Evolutionary conservation across 306 rosid genomes (phyloP), one percentile per base, ranked within the genome.

Genomic region (Abrus precatorius): DNA sequence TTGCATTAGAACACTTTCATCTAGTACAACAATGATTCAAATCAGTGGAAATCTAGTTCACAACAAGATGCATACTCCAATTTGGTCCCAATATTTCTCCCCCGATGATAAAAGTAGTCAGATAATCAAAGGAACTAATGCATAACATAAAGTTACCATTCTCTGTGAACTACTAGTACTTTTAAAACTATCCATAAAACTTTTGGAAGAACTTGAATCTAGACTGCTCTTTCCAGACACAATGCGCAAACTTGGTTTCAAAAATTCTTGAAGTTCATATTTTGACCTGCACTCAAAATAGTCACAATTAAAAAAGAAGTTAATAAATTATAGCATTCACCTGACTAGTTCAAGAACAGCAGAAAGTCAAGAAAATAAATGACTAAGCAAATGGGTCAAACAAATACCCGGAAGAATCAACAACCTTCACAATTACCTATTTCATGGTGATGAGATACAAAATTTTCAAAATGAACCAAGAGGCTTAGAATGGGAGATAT

Each of bases 181-280:
- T 71, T 81, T 90, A 62, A 90, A 91, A 86, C 89, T 85, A 69
- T 91, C 91, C 76, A 82, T 52, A 56, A 72, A 29, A 87, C 87
- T 91, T 54, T 76, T 73, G 82, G 95, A 74, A 78, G 91, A 85
- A 84, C 76, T 92, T 72, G 95, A 79, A 70, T 80, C 81, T 52
- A 80, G 74, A 79, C 87, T 76, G 85, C 85, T 76, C 84, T 85
- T 86, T 76, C 83, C 85, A 28, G 94, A 92, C 61, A 84, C 76
- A 81, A 96, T 96, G 80, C 99, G 93, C 92, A 96, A 82, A 86
- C 93, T 89, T n/a, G 99, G 97, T 85, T 96, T 96, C 89, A 96
- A 84, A 85, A 96, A 96, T 57, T 86, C 94, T 85, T 96, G 99
- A 68, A 72, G 66, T 87, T 96, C 99, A 85, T 96, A 96, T 77